Evolutionary conservation across 1,284 basidiomycete genomes (phyloP), one percentile per base, ranked within the genome.

Genomic region (Marasmius oreades): DNA sequence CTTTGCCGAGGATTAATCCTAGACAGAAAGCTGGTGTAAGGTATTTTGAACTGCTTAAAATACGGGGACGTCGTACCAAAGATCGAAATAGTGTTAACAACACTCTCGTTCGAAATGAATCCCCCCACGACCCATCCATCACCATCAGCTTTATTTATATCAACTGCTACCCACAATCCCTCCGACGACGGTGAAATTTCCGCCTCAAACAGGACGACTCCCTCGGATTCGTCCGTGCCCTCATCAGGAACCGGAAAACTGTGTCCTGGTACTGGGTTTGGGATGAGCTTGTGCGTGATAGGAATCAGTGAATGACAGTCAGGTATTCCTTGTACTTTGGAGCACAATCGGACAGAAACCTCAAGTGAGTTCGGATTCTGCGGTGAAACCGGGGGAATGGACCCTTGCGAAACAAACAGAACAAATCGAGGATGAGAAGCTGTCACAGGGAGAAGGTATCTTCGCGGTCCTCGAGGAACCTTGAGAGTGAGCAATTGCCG

Each of bases 171-270:
- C 75, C 77, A 81, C 24, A 60, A 43, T 42, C 59, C 56, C 24
- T 58, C 57, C 31, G 46, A 53, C 7, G 52, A 33, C 28, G 52
- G 54, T 1, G 71, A 65, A 20, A 86, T 51, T 42, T 77, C 70
- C 2, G 77, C 79, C 63, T 85, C 82, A 61, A 81, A 88, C 18
- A 84, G 69, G 3, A 86, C 84, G 0, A 86, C 73, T 0, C 87
- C 88, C 55, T 90, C 88, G 11, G 85, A 86, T 66, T 92, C 88
- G 56, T 89, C 85, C 0, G 79, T 67, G 0, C 89, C 89, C 67
- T 86, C 84, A 18, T 78, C 69, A 7, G 87, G 84, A 0, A 80
- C 70, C 3, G 88, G 90, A 62, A 90, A 91, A 8, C 72, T 67
- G 39, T 68, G 69, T 2, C 75, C 79, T 8, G 74, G 70, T 6